Evolutionary conservation across 1,284 basidiomycete genomes (phyloP), one percentile per base, ranked within the genome.

Genomic region (Bjerkandera adusta): DNA sequence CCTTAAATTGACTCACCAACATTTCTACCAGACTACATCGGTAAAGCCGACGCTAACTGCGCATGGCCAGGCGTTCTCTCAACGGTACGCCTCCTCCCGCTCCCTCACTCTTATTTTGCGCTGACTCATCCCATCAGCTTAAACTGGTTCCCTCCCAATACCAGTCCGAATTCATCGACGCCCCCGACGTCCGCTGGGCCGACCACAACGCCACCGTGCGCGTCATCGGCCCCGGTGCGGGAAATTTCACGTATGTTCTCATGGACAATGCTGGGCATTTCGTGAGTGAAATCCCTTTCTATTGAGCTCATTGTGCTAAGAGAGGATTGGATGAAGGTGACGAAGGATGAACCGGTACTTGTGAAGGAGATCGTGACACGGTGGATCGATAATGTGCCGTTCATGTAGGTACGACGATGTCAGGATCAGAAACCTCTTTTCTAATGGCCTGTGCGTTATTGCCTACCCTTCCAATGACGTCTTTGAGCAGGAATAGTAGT

Each of bases 301-400:
- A 36, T 39, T 22, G 37, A 26, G 18, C 21, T 39, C 21, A 13
- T 5, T 5, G 20, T 20, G 25, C 20, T 30, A 20, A 36, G 21
- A 5, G 22, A 32, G 20, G n/a, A 5, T 27, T 24, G 12, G 6
- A 37, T 12, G 8, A 20, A 52, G 51, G 51, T 52, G 4, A 39
- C 44, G n/a, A 26, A 24, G n/a, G 50, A 54, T 30, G 47, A 54
- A 20, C 53, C 53, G 5, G 47, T 25, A 6, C 21, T 54, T 13
- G 49, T 50, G 30, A 54, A 54, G 45, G 36, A 26, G 22, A 48
- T 54, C n/a, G 25, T 54, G 13, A 38, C 46, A 13, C 47, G 36
- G 6, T 54, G 53, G 50, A 27, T 54, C 13, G 41, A 49, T 26
- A 46, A 54, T 30, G 16, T 27, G 36, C 36, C 43, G 24, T 51